Conservation (phyloP, 805 yeast species). For the Ogataea methylovora region DNA sequence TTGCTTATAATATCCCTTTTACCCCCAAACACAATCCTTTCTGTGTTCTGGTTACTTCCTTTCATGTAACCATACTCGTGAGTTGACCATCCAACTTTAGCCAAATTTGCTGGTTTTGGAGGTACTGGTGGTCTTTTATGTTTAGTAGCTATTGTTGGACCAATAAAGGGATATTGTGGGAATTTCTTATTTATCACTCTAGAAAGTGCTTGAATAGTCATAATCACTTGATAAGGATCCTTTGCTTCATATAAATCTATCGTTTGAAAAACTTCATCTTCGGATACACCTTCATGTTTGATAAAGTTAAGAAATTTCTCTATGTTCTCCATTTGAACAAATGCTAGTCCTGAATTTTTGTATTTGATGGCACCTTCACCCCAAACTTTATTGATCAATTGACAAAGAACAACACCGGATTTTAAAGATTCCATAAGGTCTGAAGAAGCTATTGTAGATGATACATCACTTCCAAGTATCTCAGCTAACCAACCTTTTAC, state of each 20-base stretch:
- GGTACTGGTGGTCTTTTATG: slow-evolving; percentile 45
- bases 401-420: slow-evolving; percentile 54
- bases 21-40: slow-evolving; percentile 47
- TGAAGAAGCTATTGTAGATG: slow-evolving; percentile 15
- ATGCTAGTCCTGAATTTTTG: slow-evolving; percentile 66
- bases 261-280: slow-evolving; percentile 77
- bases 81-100: slow-evolving; percentile 40
- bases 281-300: slow-evolving; percentile 60
- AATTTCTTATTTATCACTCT: slow-evolving; percentile 55
- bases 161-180: slow-evolving; percentile 43
- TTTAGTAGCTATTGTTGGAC: slow-evolving; percentile 47
- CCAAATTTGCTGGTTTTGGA: slow-evolving; percentile 39
- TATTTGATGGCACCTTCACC: slow-evolving; percentile 33
- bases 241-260: slow-evolving; percentile 62
- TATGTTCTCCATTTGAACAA: slow-evolving; percentile 80
- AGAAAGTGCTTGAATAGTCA: slow-evolving; percentile 66
- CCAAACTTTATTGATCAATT: slow-evolving; percentile 33
- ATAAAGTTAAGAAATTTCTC: slow-evolving; percentile 62
- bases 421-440: slow-evolving; percentile 51
- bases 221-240: slow-evolving; percentile 75
- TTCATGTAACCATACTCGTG: slow-evolving; percentile 53
- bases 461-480: slow-evolving; percentile 19
- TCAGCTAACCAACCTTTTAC: slow-evolving; percentile 47
- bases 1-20: slow-evolving; percentile 34
- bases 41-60: slow-evolving; percentile 48